Conservation (phyloP, 805 yeast genomes). For the Danielia reshetovae region DNA sequence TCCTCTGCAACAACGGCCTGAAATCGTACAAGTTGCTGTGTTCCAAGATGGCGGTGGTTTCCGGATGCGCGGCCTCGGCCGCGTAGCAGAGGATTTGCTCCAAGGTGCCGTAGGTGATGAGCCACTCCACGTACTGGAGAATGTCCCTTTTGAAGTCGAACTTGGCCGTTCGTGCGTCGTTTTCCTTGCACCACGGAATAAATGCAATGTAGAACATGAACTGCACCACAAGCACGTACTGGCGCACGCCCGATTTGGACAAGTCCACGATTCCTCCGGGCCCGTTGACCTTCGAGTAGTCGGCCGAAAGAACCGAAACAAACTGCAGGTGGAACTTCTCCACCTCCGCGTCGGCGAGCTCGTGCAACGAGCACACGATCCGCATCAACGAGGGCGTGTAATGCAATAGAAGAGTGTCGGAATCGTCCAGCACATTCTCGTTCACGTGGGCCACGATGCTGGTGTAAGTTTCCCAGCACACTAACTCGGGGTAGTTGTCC, state of each 20-base stretch:
- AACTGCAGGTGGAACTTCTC: constrained; percentile 38
- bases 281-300: constrained; percentile 18
- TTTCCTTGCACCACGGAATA: constrained; percentile 63
- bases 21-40: constrained; percentile 58
- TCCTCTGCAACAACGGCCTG: constrained; percentile 61
- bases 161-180: constrained; percentile 34
- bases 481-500: constrained; percentile 29
- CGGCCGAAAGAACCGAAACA: constrained; percentile 27
- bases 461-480: constrained; percentile 29
- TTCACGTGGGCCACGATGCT: constrained; percentile 43
- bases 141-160: constrained; percentile 55
- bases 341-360: constrained; percentile 33
- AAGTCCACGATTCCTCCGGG: constrained; percentile 26
- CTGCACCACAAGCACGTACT: constrained; percentile 42
- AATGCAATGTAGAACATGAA: constrained; percentile 53
- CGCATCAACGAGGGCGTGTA: constrained; percentile 57
- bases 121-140: constrained; percentile 54
- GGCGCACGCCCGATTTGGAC: constrained; percentile 28
- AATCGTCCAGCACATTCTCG: constrained; percentile 41
- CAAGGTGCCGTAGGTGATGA: constrained; percentile 63
- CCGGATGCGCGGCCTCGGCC: constrained; percentile 49
- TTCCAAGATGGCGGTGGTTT: constrained; percentile 33
- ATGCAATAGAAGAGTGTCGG: constrained; percentile 64
- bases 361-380: constrained; percentile 40
- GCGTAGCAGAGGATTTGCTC: constrained; percentile 61